These are phyloP conservation scores for Phylloporus rhodoxanthus DNA, from an alignment of 768 basidiomycete species.

Conservation along the genomic window DNA sequence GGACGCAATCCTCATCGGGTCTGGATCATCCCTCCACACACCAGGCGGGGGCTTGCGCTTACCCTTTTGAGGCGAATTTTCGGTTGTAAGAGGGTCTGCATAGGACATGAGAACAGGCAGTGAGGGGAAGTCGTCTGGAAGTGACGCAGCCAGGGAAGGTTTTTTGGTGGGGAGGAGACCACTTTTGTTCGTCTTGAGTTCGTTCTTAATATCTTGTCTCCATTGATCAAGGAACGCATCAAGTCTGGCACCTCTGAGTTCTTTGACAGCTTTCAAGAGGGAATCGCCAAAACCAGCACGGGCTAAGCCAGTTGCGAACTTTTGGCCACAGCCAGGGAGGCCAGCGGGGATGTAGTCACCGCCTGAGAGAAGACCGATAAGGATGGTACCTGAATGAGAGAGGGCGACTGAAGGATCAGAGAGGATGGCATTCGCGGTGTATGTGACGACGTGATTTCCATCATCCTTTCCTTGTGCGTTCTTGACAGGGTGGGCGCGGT, in stretches of 20 bases:
- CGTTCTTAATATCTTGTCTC: conserved; percentile 54
- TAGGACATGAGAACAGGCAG: conserved; percentile 74
- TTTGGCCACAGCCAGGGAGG: conserved; percentile 59
- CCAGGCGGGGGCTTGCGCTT: conserved; percentile 31
- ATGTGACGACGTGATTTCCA: conserved; percentile 56
- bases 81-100: conserved; percentile 69
- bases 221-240: conserved; percentile 53
- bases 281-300: conserved; percentile 75
- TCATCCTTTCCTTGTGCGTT: conserved; percentile 68
- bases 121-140: conserved; percentile 66
- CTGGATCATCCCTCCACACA: conserved; percentile 55
- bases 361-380: conserved; percentile 81
- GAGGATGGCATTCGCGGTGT: conserved; percentile 33
- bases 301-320: conserved; percentile 72
- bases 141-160: conserved; percentile 53
- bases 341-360: conserved; percentile 84
- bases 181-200: conserved; percentile 64
- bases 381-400: conserved; percentile 61
- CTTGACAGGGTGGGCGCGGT: conserved; percentile 54
- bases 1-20: conserved; percentile 64
- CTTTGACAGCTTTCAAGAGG: conserved; percentile 54
- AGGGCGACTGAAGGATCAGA: conserved; percentile 46
- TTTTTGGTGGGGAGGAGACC: conserved; percentile 61
- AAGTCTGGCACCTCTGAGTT: conserved; percentile 41
- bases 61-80: conserved; percentile 39